A percentile compares a stretch with the other conserved stretches of the same genome.
Evolutionary conservation across 371 early-diverging fungal genomes (phyloP).

Genomic region (Zancudomyces culisetae): DNA sequence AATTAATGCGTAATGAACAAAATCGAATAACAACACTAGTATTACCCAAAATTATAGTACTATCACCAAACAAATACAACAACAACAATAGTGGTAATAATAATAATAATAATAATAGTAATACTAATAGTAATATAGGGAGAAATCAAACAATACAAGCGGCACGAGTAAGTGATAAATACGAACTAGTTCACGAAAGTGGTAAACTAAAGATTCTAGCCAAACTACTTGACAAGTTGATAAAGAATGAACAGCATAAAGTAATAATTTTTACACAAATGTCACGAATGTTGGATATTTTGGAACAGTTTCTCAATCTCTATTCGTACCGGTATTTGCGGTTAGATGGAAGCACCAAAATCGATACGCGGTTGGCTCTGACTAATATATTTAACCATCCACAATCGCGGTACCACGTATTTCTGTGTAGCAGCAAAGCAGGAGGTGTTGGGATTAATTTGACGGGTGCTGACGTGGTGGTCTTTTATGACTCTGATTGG

Average conservation of each 20-base stretch:
- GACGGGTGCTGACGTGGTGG: too few species aligned
- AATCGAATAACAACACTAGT: too few species aligned
- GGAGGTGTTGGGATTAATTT: too few species aligned
- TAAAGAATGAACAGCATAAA: conserved; percentile 47
- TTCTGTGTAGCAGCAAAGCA: too few species aligned
- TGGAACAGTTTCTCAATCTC: conserved; percentile 82
- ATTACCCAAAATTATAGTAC: too few species aligned
- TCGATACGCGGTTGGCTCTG: conserved; percentile 63
- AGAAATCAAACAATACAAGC: conserved; percentile 62
- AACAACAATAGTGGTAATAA: too few species aligned
- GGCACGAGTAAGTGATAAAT: conserved; percentile 65
- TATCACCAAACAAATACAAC: too few species aligned
- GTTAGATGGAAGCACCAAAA: conserved; percentile 61
- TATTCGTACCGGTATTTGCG: conserved; percentile 62
- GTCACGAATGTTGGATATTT: conserved; percentile 94
- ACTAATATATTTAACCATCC: conserved; percentile 84
- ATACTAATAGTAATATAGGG: too few species aligned
- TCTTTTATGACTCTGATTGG: too few species aligned
- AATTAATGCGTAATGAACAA: too few species aligned
- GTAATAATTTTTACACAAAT: conserved; percentile 97
- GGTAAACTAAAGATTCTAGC: conserved; percentile 52
- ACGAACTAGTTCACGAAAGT: conserved; percentile 67
- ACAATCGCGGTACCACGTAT: too few species aligned
- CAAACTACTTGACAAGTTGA: not conserved
- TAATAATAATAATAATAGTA: too few species aligned